A percentile compares a stretch with the other conserved stretches of the same genome.
These are phyloP conservation scores for Sclerotinia nivalis DNA, from an alignment of 2,329 filamentous ascomycete species.

Conservation along the genomic window DNA sequence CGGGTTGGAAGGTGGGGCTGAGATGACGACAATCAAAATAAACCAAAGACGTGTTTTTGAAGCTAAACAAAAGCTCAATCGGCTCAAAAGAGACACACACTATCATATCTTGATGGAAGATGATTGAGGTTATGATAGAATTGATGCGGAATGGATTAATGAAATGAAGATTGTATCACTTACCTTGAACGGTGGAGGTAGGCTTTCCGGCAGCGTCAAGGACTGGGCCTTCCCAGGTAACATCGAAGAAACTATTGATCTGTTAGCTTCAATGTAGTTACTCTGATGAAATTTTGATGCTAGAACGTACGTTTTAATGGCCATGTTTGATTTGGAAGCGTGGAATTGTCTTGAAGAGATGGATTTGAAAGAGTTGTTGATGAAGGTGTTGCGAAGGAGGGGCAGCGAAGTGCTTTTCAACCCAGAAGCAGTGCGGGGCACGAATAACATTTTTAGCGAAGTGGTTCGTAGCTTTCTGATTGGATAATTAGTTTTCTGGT, in stretches of 20 bases:
- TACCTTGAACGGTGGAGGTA: constrained; percentile 61
- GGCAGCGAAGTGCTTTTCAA: constrained; percentile 25
- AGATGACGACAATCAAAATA: constrained; percentile 31
- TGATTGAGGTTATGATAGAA: background rate
- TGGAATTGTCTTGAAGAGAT: constrained; percentile 52
- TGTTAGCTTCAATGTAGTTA: constrained; percentile 26
- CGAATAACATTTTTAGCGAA: constrained; percentile 26
- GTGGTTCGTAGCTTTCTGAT: background rate
- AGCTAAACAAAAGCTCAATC: constrained; percentile 23
- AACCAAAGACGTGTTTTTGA: constrained; percentile 18
- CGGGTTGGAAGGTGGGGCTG: constrained; percentile 25
- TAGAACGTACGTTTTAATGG: constrained; percentile 64
- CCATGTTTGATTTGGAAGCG: constrained; percentile 72
- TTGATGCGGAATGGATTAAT: constrained; percentile 21
- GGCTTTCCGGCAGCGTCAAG: constrained; percentile 60
- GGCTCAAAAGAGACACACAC: background rate
- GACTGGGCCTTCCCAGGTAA: constrained; percentile 71
- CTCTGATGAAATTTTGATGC: too few relatives aligned
- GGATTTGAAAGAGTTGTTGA: constrained; percentile 25
- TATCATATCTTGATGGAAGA: background rate
- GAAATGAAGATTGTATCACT: constrained; percentile 40
- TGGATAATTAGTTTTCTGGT: constrained; percentile 7
- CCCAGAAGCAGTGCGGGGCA: constrained; percentile 23
- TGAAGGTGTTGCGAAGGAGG: constrained; percentile 25
- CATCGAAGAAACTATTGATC: constrained; percentile 65